Evolutionary conservation across 176 grass and related monocot genomes (phyloP).

Genomic region (Carex myosuroides): DNA sequence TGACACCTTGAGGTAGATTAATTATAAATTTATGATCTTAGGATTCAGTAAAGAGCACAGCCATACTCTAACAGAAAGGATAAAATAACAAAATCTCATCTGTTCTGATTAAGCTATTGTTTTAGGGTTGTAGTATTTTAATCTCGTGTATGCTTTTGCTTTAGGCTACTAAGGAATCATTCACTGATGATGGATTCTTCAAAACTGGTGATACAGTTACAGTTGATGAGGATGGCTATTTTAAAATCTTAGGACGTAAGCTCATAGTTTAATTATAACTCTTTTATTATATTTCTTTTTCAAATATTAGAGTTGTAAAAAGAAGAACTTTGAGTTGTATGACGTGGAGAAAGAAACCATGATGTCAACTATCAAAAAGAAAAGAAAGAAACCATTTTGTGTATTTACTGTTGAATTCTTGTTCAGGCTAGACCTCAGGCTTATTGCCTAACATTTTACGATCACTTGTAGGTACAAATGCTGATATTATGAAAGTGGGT

Average conservation of each 20-base stretch:
- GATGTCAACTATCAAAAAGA: too few relatives aligned
- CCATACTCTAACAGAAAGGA: background rate
- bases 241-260: constrained; percentile 91
- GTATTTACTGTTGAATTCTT: background rate
- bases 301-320: background rate
- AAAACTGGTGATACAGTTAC: constrained; percentile 95
- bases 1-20: background rate
- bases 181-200: constrained; percentile 79
- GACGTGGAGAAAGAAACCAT: too few relatives aligned
- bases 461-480: constrained; percentile 68
- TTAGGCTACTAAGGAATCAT: constrained; percentile 73
- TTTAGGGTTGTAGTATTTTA: background rate
- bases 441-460: constrained; percentile 2
- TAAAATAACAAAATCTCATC: background rate
- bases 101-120: background rate
- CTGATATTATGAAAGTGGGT: constrained; percentile 99
- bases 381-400: background rate
- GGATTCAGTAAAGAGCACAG: background rate
- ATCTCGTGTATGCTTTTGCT: constrained; percentile 23
- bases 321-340: background rate
- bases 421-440: background rate
- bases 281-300: constrained; percentile 16
- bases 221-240: constrained; percentile 74
- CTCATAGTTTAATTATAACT: constrained; percentile 3
- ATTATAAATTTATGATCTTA: background rate